phyloP scores from a whole-genome alignment of 768 basidiomycete genomes.

The Boletus pseudopeckii region DNA sequence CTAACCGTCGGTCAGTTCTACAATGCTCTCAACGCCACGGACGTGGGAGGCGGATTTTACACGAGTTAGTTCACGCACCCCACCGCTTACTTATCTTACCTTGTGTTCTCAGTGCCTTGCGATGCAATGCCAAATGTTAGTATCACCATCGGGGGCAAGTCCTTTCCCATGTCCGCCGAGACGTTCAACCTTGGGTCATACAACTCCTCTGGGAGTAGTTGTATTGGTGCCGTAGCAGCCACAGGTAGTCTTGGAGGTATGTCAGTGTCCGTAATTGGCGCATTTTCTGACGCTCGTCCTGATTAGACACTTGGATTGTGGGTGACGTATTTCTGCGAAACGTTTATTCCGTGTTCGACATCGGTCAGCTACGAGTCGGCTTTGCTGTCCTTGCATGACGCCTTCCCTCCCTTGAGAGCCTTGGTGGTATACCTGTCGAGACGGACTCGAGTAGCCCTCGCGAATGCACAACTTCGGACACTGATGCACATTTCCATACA shows the following conservation, averaged over 20 bases:
- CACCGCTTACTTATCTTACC: background rate
- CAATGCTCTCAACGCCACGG: conserved; percentile 27
- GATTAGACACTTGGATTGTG: conserved; percentile 32
- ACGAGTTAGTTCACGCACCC: conserved; percentile 18
- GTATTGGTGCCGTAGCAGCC: conserved; percentile 19
- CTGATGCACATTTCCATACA: background rate
- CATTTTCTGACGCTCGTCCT: background rate
- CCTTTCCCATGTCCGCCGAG: conserved; percentile 30
- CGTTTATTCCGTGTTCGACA: conserved; percentile 45
- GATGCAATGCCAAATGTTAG: conserved; percentile 23
- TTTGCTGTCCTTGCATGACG: conserved; percentile 35
- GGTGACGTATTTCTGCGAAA: conserved; percentile 43
- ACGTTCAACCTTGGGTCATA: conserved; percentile 37
- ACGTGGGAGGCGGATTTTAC: conserved; percentile 35
- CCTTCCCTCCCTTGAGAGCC: background rate
- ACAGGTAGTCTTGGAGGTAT: conserved; percentile 20
- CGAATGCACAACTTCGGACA: background rate
- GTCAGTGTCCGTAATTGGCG: background rate
- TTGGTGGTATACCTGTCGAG: background rate
- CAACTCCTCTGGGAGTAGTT: conserved; percentile 7
- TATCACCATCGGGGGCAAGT: conserved; percentile 35
- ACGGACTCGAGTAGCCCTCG: conserved; percentile 1
- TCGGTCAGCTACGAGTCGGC: conserved; percentile 38
- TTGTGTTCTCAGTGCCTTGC: conserved; percentile 21
- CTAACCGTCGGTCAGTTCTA: conserved; percentile 34